These are phyloP conservation scores for Pseudocercospora fijiensis DNA, from an alignment of 2,329 filamentous ascomycete species.

Conservation along the genomic window DNA sequence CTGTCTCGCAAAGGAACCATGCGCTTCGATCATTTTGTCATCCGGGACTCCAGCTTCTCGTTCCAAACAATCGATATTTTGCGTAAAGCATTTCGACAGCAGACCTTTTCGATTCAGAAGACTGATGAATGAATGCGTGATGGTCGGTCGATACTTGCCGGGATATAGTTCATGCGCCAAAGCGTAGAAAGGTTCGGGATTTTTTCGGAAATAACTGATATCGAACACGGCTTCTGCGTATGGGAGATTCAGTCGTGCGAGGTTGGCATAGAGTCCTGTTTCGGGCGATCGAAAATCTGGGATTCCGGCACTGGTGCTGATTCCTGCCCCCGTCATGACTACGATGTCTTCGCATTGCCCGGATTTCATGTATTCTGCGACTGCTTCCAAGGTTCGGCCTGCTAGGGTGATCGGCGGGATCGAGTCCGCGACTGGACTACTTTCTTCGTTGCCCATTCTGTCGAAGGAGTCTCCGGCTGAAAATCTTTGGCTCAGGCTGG, in stretches of 20 bases:
- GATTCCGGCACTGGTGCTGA: conserved; percentile 71
- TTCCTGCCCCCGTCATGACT: conserved; percentile 87
- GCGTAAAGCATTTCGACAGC: conserved; percentile 85
- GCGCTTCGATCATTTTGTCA: conserved; percentile 84
- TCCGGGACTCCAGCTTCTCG: conserved; percentile 77
- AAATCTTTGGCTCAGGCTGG: conserved; percentile 15
- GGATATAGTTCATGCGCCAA: conserved; percentile 91
- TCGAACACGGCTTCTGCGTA: conserved; percentile 93
- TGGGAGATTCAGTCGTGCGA: conserved; percentile 79
- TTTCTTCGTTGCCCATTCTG: conserved; percentile 87
- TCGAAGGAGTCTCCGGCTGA: conserved; percentile 7
- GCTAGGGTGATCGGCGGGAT: conserved; percentile 64
- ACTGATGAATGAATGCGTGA: conserved; percentile 85
- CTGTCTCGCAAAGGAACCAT: conserved; percentile 91
- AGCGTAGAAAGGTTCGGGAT: conserved; percentile 88
- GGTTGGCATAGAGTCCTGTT: conserved; percentile 90
- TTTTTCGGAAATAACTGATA: conserved; percentile 79
- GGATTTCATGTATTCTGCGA: conserved; percentile 78
- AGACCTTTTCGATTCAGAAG: conserved; percentile 77
- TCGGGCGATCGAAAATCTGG: conserved; percentile 93
- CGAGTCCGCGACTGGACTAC: conserved; percentile 63
- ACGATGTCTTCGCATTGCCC: conserved; percentile 70
- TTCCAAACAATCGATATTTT: conserved; percentile 97
- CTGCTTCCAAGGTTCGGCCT: conserved; percentile 66
- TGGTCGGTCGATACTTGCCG: conserved; percentile 80